These are phyloP conservation scores for Salix viminalis DNA, from an alignment of 345 rosid species.

Conservation along the genomic window DNA sequence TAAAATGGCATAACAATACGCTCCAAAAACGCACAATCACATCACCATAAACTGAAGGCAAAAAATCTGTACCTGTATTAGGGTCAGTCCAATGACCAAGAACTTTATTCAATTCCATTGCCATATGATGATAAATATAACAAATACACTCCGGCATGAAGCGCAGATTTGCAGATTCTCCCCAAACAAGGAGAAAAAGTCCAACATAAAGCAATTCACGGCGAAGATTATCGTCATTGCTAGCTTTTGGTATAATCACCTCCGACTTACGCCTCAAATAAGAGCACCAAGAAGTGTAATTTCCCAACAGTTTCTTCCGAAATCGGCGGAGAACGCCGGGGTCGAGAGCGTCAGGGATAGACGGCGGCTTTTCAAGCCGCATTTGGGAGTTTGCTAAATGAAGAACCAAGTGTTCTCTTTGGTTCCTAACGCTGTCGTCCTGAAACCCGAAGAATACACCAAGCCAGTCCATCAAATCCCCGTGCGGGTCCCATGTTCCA, in stretches of 20 bases:
- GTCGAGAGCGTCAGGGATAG: constrained; percentile 50
- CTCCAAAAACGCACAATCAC: constrained; percentile 52
- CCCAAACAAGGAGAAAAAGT: constrained; percentile 56
- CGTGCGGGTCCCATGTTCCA: constrained; percentile 33
- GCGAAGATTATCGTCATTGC: constrained; percentile 25
- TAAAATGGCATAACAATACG: constrained; percentile 64
- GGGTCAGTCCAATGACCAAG: constrained; percentile 40
- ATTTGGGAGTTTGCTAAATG: constrained; percentile 85
- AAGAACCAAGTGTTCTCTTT: constrained; percentile 83
- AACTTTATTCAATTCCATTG: constrained; percentile 43
- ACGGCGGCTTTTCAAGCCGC: constrained; percentile 59
- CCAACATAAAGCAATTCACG: constrained; percentile 52
- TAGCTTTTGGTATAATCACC: constrained; percentile 28
- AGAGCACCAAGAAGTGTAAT: constrained; percentile 79
- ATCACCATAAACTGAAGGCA: constrained; percentile 46
- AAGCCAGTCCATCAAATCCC: constrained; percentile 85
- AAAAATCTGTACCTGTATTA: constrained; percentile 48
- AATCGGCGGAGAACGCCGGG: constrained; percentile 52
- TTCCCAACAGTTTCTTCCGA: constrained; percentile 53
- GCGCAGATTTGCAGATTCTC: constrained; percentile 58
- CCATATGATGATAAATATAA: constrained; percentile 58
- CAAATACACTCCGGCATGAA: constrained; percentile 56
- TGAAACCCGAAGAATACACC: constrained; percentile 68
- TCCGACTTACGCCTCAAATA: constrained; percentile 44
- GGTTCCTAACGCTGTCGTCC: constrained; percentile 68